Evolutionary conservation across 352 stramenopile species (phyloP), one percentile per base, ranked within the genome.

Genomic region (Salisapilia sapeloensis): DNA sequence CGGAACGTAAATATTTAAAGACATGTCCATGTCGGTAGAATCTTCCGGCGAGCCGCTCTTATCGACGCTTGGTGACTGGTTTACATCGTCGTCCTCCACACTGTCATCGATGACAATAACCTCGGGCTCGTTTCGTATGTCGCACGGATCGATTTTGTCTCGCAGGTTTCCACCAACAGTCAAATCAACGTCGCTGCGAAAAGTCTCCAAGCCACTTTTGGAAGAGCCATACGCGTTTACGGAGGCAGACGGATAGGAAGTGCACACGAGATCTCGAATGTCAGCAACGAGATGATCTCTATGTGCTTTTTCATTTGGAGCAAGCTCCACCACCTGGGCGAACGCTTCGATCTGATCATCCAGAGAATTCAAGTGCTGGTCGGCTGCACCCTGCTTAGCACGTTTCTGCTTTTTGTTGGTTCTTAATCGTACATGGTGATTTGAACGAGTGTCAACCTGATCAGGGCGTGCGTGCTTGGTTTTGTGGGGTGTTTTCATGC

Each of bases 151-250:
- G n/a, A n/a, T n/a, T n/a, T n/a, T n/a, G n/a, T n/a, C n/a, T n/a
- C n/a, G n/a, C n/a, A n/a, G n/a, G n/a, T n/a, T n/a, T n/a, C 75
- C 67, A 10, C 69, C 65, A 8, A 84, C 60, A 1, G 65, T 74
- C 27, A 84, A 63, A 38, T 84, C 69, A 30, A 84, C 22, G 30
- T 84, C 69, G 40, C 69, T 84, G 0, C 69, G 58, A 33, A 84
- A 84, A 4, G 64, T 84, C 31, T 81, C 64, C 14, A 84, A 41
- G 0, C 64, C 62, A 8, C 57, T 79, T 28, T 54, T 78, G 6
- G 64, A 84, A 10, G 69, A 84, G 6, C 69, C 69, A 33, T 80
- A 84, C 13, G 81, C 46, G 31, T 72, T 43, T 17, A 84, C 62
- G 0, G 42, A 53, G 1, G 64, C 61, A 12, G 38, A 30, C 16